Percentiles rank a stretch among this genome's conserved stretches.
phyloP scores from a whole-genome alignment of 2,329 filamentous ascomycete species.

The Trichoderma harzianum region DNA sequence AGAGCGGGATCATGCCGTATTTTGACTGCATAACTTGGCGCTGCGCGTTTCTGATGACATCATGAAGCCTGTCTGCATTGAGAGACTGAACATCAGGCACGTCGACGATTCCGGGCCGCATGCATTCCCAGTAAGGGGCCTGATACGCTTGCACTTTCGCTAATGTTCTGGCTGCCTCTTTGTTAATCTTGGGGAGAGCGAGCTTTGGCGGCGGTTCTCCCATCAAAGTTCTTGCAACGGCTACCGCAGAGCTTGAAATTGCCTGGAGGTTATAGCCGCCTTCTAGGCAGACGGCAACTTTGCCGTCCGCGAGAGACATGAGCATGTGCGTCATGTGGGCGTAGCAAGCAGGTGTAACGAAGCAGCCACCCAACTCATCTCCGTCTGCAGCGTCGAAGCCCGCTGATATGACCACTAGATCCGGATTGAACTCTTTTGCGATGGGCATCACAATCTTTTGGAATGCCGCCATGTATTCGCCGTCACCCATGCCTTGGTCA shows the following conservation, averaged over 20 bases:
- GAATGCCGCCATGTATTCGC: slow-evolving; percentile 94
- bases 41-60: slow-evolving; percentile 77
- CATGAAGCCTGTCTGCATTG: slow-evolving; percentile 66
- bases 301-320: slow-evolving; percentile 88
- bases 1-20: slow-evolving; percentile 74
- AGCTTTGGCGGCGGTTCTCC: slow-evolving; percentile 77
- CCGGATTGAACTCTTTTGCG: slow-evolving; percentile 86
- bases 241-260: slow-evolving; percentile 87
- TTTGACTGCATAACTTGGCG: slow-evolving; percentile 66
- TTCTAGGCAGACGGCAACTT: slow-evolving; percentile 88
- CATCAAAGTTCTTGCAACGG: slow-evolving; percentile 91
- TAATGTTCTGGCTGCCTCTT: slow-evolving; percentile 54
- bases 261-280: slow-evolving; percentile 93
- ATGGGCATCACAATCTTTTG: slow-evolving; percentile 97
- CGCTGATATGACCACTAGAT: slow-evolving; percentile 90
- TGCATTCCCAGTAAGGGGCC: slow-evolving; percentile 79
- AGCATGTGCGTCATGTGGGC: slow-evolving; percentile 99
- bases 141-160: slow-evolving; percentile 59
- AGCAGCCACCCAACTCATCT: slow-evolving; percentile 88
- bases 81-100: slow-evolving; percentile 49
- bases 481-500: slow-evolving; percentile 82
- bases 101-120: slow-evolving; percentile 66
- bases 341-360: slow-evolving; percentile 86
- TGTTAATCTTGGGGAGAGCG: slow-evolving; percentile 53
- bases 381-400: slow-evolving; percentile 95